phyloP scores from a whole-genome alignment of 495 filamentous ascomycete genomes.

The Penicillium herquei region DNA sequence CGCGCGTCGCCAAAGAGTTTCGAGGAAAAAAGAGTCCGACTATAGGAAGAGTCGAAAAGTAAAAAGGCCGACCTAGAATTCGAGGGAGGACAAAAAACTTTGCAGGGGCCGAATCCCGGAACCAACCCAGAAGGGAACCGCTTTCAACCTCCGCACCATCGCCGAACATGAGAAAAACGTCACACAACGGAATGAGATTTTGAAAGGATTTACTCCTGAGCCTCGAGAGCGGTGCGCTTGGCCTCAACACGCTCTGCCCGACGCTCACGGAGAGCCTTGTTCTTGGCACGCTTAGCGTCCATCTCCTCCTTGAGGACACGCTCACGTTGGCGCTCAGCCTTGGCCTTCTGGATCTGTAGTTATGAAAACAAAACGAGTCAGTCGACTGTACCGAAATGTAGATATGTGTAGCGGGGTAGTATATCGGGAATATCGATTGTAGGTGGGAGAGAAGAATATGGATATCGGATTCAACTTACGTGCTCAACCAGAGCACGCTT shows the following conservation, averaged over 20 bases:
- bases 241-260: slow-evolving; percentile 80
- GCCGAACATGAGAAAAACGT: slow-evolving; percentile 35
- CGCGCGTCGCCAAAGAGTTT: slow-evolving; percentile 13
- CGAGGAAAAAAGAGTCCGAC: slow-evolving; percentile 20
- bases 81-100: slow-evolving; percentile 13
- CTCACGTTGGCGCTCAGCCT: slow-evolving; percentile 98
- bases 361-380: slow-evolving; percentile 26
- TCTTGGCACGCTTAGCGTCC: slow-evolving; percentile 99
- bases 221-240: slow-evolving; percentile 86
- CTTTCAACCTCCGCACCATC: slow-evolving; percentile 47
- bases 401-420: slow-evolving; percentile 1
- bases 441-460: neutral
- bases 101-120: slow-evolving; percentile 20
- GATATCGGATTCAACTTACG: slow-evolving; percentile 60
- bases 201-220: slow-evolving; percentile 57
- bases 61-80: slow-evolving; percentile 31
- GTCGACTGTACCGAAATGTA: slow-evolving; percentile 6
- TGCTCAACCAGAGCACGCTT: slow-evolving; percentile 99
- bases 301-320: slow-evolving; percentile 95
- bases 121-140: slow-evolving; percentile 23
- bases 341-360: slow-evolving; percentile 95
- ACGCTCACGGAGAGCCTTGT: slow-evolving; percentile 98
- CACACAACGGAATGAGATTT: slow-evolving; percentile 33
- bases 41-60: slow-evolving; percentile 24
- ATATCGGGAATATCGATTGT: neutral